phyloP scores from a whole-genome alignment of 129 eudicot species.

The Escallonia rubra region DNA sequence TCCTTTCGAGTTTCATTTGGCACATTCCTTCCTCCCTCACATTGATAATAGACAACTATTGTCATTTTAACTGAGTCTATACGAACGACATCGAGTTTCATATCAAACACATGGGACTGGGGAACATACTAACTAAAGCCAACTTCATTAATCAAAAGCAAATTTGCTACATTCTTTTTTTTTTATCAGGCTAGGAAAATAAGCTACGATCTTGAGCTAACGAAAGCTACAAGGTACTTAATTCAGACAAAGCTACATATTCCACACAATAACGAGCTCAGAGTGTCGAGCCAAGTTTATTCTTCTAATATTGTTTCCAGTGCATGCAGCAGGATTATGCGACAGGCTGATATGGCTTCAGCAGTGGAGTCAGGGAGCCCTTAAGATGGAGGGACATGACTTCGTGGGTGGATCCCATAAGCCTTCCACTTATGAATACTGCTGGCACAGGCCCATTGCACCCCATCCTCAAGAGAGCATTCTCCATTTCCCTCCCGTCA shows the following conservation, averaged over 20 bases:
- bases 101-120: conserved; percentile 2
- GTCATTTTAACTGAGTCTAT: too few relatives aligned
- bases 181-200: conserved; percentile 13
- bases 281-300: conserved; percentile 36
- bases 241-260: conserved; percentile 10
- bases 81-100: too few relatives aligned
- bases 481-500: conserved; percentile 61
- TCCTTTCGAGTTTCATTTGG: too few relatives aligned
- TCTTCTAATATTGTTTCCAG: conserved; percentile 14
- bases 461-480: conserved; percentile 54
- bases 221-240: conserved; percentile 16
- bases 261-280: conserved; percentile 14
- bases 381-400: conserved; percentile 93
- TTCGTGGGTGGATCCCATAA: conserved; percentile 82
- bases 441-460: conserved; percentile 60
- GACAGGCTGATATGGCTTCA: conserved; percentile 52
- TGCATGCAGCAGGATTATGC: conserved; percentile 1
- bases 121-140: conserved; percentile 13
- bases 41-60: too few relatives aligned
- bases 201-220: conserved; percentile 22
- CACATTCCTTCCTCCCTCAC: too few relatives aligned
- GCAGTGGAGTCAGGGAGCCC: conserved; percentile 54
- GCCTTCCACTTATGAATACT: conserved; percentile 60
- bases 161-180: conserved; percentile 14
- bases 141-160: conserved; percentile 24